phyloP scores from a whole-genome alignment of 495 filamentous ascomycete genomes.

The Lasiosphaeria hispida region DNA sequence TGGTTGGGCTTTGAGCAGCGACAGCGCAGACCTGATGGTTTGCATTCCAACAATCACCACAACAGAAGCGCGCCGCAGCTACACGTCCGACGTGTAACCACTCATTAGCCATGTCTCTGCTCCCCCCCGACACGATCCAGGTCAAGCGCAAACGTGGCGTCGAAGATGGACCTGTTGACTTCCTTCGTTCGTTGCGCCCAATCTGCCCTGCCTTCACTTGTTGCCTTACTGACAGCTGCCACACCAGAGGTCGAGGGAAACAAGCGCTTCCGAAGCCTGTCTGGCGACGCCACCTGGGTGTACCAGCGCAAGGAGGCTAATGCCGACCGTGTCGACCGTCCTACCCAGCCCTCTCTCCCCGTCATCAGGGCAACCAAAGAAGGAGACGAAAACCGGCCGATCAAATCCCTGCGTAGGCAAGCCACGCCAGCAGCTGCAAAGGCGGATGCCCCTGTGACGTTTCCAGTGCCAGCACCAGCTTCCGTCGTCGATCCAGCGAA shows the following conservation, averaged over 20 bases:
- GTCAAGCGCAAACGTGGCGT: constrained; percentile 54
- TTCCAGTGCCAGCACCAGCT: neutral
- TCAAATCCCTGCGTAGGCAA: constrained; percentile 15
- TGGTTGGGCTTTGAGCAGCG: neutral
- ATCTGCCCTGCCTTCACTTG: neutral
- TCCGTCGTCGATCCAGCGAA: constrained; percentile 8
- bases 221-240: constrained; percentile 14
- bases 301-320: constrained; percentile 39
- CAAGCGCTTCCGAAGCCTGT: constrained; percentile 40
- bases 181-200: constrained; percentile 44
- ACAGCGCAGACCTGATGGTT: neutral
- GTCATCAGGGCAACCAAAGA: constrained; percentile 26
- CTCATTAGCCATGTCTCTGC: constrained; percentile 27
- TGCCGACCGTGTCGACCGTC: constrained; percentile 16
- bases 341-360: constrained; percentile 8
- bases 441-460: neutral
- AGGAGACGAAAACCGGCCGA: constrained; percentile 26
- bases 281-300: constrained; percentile 35
- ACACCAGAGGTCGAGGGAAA: constrained; percentile 26
- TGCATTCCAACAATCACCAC: neutral
- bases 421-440: neutral
- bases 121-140: constrained; percentile 51
- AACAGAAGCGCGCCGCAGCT: constrained; percentile 6
- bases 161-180: constrained; percentile 51
- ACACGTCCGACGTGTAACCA: constrained; percentile 18